These are phyloP conservation scores for Ceriops tagal DNA, from an alignment of 345 rosid genomes.

Conservation along the genomic window DNA sequence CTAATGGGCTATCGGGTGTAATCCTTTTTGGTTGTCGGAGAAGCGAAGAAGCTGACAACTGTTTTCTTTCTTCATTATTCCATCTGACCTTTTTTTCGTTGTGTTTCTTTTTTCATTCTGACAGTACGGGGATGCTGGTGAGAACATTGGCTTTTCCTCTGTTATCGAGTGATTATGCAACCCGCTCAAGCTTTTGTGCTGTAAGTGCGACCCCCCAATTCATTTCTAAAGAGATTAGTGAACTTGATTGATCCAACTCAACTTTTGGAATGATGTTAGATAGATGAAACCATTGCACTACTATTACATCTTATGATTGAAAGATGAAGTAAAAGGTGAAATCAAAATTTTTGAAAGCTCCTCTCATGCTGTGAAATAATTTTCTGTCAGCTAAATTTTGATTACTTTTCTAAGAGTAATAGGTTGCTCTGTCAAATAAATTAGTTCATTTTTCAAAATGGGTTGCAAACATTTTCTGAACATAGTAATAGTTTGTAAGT, in stretches of 20 bases:
- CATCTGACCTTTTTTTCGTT: neutral
- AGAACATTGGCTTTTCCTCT: slow-evolving; percentile 54
- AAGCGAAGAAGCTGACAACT: neutral
- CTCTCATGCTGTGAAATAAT: no score
- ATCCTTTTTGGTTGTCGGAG: neutral
- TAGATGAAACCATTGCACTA: neutral
- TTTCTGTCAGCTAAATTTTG: no score
- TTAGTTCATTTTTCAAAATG: no score
- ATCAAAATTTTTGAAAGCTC: no score
- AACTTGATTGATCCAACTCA: neutral
- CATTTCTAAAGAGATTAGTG: neutral
- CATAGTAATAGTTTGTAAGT: no score
- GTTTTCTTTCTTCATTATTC: neutral
- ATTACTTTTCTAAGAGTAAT: no score
- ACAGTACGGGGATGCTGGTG: slow-evolving; percentile 55
- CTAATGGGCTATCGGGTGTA: neutral
- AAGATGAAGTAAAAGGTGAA: no score
- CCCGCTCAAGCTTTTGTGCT: slow-evolving; percentile 13
- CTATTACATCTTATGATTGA: no score
- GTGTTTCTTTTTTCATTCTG: neutral
- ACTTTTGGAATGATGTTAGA: neutral
- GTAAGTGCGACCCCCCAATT: slow-evolving; percentile 28
- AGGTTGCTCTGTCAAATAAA: no score
- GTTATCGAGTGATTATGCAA: slow-evolving; percentile 29
- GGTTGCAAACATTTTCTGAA: no score